Base-by-base conservation (phyloP, 352 stramenopile genomes). In the Globisporangium iwayamae region DNA sequence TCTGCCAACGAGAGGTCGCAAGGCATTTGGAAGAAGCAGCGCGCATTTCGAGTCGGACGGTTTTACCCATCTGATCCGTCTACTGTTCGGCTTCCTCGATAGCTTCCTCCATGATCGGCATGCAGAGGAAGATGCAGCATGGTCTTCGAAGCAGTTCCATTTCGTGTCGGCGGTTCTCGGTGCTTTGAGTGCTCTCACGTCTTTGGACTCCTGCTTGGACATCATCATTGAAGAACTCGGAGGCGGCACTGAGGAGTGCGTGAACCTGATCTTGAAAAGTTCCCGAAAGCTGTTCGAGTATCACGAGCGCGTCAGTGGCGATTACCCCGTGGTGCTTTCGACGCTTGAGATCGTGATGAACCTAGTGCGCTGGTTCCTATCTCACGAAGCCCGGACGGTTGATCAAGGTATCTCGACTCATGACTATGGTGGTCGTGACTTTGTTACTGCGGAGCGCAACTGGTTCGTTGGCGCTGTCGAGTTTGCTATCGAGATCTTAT, bases 231-330 rank as follows among this genome's bases (percentile, higher is more conserved):
- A 74, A 20, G 76, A 79, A 10, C 63, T 89, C 45, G 65, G 69
- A 56, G 73, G 75, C n/a, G 68, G 67, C 20, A 74, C 52, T 20
- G 75, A 87, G 52, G 80, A 88, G 14, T 89, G 83, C 32, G 68
- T 90, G n/a, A 69, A 68, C 14, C 34, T 87, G 20, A 70, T 91
- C 52, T 51, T 88, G 8, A 77, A 79, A 55, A 83, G 70, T 39
- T 66, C 79, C 3, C 81, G 78, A 39, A 90, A 89, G 52, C 46
- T 90, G 3, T 89, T 90, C 57, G 83, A 89, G 22, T 65, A 76
- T 18, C 69, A 83, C 51, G 83, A 91, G 60, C 77, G 79, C n/a
- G 47, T 69, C 30, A 50, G 50, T 3, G 83, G 83, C 13, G 67
- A 75, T 28, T 91, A 91, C 22, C 68, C 75, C 0, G 75, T 79